Evolutionary conservation across 345 rosid genomes (phyloP).

Genomic region (Angophora floribunda): DNA sequence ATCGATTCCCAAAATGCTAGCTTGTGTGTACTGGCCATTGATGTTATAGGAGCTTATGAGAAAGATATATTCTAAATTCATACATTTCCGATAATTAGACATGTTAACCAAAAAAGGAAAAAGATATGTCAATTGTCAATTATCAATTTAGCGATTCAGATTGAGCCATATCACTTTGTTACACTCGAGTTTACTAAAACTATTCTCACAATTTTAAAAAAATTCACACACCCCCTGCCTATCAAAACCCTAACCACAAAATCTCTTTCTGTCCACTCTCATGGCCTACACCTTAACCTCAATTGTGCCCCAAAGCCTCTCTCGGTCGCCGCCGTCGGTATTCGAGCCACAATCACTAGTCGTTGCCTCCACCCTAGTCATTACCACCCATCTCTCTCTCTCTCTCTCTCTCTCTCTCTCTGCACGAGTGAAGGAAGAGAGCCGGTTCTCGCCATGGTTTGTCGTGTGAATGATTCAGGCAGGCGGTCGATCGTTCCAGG

Average conservation of each 20-base stretch:
- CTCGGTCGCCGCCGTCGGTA: not conserved
- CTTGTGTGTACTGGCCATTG: not conserved
- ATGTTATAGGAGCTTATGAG: not conserved
- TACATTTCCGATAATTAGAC: not conserved
- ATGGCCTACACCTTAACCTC: not conserved
- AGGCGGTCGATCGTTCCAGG: not conserved
- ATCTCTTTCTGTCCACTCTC: not conserved
- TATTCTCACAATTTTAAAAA: not conserved
- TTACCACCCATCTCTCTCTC: not conserved
- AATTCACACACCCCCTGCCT: not conserved
- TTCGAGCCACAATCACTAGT: not conserved
- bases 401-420: not conserved
- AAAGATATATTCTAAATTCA: not conserved
- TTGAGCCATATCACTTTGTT: not conserved
- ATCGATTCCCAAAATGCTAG: not conserved
- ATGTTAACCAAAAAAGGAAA: not conserved
- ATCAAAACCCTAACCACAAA: not conserved
- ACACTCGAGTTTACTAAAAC: not conserved
- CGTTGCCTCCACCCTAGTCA: not conserved
- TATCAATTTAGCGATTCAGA: not conserved
- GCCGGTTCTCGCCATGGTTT: not conserved
- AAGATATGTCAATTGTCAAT: not conserved
- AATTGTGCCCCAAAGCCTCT: not conserved
- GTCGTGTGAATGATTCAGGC: not conserved
- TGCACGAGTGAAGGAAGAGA: not conserved